These are phyloP conservation scores for Ambrosia hybrid DNA, from an alignment of 140 eudicot genomes.

Conservation along the genomic window DNA sequence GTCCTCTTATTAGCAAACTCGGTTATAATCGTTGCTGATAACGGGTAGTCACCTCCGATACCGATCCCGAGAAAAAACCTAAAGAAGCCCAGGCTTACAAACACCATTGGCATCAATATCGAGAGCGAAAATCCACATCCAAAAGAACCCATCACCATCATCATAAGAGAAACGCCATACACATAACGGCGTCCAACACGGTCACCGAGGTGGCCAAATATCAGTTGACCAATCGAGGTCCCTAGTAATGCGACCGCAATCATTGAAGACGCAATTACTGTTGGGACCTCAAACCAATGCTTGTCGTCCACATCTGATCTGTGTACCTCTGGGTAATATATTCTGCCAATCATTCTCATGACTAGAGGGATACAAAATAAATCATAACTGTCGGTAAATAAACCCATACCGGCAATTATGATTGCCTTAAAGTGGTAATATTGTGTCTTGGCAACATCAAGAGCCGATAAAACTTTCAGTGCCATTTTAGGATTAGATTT, in stretches of 20 bases:
- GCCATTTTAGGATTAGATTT: slow-evolving; percentile 39
- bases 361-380: slow-evolving; percentile 57
- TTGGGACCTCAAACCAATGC: slow-evolving; percentile 30
- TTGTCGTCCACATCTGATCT: not conserved
- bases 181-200: slow-evolving; percentile 44
- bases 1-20: slow-evolving; percentile 56
- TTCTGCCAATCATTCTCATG: slow-evolving; percentile 46
- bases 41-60: slow-evolving; percentile 68
- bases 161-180: slow-evolving; percentile 44
- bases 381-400: slow-evolving; percentile 58
- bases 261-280: slow-evolving; percentile 31
- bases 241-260: slow-evolving; percentile 46
- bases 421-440: slow-evolving; percentile 67
- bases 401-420: slow-evolving; percentile 59
- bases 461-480: slow-evolving; percentile 47
- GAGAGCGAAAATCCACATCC: slow-evolving; percentile 58
- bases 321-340: slow-evolving; percentile 33
- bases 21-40: slow-evolving; percentile 61
- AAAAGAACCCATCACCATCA: slow-evolving; percentile 51
- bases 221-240: slow-evolving; percentile 42
- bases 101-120: slow-evolving; percentile 27
- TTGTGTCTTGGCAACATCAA: slow-evolving; percentile 54
- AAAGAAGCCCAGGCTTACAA: slow-evolving; percentile 45
- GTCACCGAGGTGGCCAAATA: slow-evolving; percentile 56
- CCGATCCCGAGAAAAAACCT: slow-evolving; percentile 53